phyloP scores from a whole-genome alignment of 140 eudicot species.

The Ambrosia hybrid region DNA sequence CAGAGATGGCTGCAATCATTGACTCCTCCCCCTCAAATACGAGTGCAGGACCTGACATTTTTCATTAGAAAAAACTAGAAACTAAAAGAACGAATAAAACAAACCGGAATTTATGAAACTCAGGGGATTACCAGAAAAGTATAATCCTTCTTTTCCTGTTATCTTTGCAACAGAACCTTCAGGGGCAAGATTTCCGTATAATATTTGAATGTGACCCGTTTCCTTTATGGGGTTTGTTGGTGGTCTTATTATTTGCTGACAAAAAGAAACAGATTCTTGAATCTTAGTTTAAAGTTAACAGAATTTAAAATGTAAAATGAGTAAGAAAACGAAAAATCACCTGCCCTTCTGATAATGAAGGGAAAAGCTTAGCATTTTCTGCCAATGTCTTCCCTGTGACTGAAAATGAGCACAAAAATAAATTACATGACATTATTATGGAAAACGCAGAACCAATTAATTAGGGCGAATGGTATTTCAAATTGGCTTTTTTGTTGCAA shows the following conservation, averaged over 20 bases:
- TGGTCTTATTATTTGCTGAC: constrained; percentile 89
- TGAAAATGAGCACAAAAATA: constrained; percentile 24
- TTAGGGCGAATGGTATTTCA: not conserved
- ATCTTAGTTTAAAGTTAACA: not conserved
- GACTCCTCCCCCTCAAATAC: constrained; percentile 98
- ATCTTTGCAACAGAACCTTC: constrained; percentile 99
- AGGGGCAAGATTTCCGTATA: constrained; percentile 97
- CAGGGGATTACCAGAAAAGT: constrained; percentile 63
- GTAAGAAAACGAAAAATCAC: constrained; percentile 28
- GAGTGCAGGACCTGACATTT: constrained; percentile 74
- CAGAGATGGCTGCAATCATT: constrained; percentile 88
- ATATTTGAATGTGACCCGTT: constrained; percentile 60
- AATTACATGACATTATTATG: not conserved
- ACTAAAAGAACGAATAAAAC: not conserved
- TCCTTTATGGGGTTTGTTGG: constrained; percentile 73
- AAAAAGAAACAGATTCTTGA: constrained; percentile 9
- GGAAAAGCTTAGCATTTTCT: constrained; percentile 81
- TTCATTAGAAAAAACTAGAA: not conserved
- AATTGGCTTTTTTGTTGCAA: not conserved
- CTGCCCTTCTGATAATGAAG: constrained; percentile 90
- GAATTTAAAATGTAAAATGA: not conserved
- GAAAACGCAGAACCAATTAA: not conserved
- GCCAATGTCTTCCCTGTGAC: constrained; percentile 93
- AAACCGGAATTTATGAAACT: not conserved
- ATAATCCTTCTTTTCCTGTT: constrained; percentile 97